Conservation (phyloP, 148 eudicot genomes). For the Polygonum aviculare region DNA sequence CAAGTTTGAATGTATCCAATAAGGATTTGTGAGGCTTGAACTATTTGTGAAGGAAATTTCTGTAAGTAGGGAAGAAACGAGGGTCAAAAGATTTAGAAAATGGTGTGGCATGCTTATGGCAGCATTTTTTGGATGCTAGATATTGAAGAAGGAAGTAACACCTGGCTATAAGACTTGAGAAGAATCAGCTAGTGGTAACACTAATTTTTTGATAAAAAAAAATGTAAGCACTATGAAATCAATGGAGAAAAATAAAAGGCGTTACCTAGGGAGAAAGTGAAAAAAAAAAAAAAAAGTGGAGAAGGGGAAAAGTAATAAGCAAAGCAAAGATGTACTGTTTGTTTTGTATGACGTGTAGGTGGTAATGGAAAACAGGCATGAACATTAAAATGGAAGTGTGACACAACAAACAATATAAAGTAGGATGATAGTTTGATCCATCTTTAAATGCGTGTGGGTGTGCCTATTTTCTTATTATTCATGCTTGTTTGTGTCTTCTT, state of each 20-base stretch:
- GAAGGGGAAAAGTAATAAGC: slow-evolving; percentile 2
- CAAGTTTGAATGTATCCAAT: not conserved
- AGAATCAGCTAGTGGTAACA: not conserved
- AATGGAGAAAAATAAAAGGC: not conserved
- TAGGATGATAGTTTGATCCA: slow-evolving; percentile 1
- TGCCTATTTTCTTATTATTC: not conserved
- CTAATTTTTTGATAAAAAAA: not conserved
- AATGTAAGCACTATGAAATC: not conserved
- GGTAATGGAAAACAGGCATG: not conserved
- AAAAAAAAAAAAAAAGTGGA: not conserved
- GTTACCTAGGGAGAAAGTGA: not conserved
- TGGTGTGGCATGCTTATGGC: not conserved
- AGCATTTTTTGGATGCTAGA: not conserved
- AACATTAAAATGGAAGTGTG: slow-evolving; percentile 7
- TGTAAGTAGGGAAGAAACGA: not conserved
- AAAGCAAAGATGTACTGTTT: not conserved
- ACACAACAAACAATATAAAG: slow-evolving; percentile 1
- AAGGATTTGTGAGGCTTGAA: not conserved
- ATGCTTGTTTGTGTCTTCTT: slow-evolving; percentile 4
- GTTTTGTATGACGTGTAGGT: not conserved
- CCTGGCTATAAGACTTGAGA: not conserved
- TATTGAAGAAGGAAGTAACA: not conserved
- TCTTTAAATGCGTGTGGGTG: not conserved
- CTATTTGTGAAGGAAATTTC: not conserved
- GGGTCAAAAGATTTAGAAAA: not conserved